These are phyloP conservation scores for Magnolia sinica DNA, from an alignment of 164 flowering plant species.

Conservation along the genomic window DNA sequence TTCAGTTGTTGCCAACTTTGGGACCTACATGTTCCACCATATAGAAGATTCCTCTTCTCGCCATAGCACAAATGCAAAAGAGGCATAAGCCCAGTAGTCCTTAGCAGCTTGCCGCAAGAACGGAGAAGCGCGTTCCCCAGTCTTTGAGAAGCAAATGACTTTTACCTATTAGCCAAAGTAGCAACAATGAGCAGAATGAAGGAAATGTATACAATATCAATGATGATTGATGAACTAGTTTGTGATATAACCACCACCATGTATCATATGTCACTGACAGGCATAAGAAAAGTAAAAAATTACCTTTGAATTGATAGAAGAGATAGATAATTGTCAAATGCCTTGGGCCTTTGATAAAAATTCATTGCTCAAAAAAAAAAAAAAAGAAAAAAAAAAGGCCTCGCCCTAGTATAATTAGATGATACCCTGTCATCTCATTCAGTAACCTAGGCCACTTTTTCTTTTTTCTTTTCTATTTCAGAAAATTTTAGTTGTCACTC, in stretches of 20 bases:
- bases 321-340: background rate
- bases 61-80: slow-evolving; percentile 88
- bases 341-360: background rate
- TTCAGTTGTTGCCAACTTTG: background rate
- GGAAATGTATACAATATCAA: background rate
- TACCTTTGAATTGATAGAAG: background rate
- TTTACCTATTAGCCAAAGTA: slow-evolving; percentile 49
- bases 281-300: background rate
- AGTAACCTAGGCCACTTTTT: too few species aligned
- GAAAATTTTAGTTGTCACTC: too few species aligned
- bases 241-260: background rate
- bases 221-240: background rate
- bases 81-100: slow-evolving; percentile 63
- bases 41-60: slow-evolving; percentile 70
- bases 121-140: slow-evolving; percentile 94
- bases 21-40: slow-evolving; percentile 79
- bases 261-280: background rate
- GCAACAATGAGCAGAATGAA: background rate
- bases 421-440: too few species aligned
- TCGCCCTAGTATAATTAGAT: background rate
- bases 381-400: background rate
- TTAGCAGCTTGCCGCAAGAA: slow-evolving; percentile 75
- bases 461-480: too few species aligned
- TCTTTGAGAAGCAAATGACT: slow-evolving; percentile 75
- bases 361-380: background rate